Percentiles rank a stretch among this genome's conserved stretches.
Conservation (phyloP, 345 rosid genomes). For the Rhodomyrtus tomentosa region DNA sequence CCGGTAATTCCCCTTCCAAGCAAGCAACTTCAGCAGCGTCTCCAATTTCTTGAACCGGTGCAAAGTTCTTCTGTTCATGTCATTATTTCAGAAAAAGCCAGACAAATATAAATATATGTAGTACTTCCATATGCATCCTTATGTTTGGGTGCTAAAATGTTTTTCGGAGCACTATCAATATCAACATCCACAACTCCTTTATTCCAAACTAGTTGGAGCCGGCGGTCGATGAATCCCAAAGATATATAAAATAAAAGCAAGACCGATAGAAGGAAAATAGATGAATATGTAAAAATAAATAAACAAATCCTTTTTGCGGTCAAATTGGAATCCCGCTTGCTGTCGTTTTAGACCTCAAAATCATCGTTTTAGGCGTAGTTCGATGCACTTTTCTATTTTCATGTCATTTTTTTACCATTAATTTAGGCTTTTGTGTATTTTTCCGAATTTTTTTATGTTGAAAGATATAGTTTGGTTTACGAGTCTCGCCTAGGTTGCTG, state of each 20-base stretch:
- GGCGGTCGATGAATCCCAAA: no score
- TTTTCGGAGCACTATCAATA: not conserved
- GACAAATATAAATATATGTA: not conserved
- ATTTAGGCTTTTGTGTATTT: not conserved
- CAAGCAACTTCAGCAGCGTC: not conserved
- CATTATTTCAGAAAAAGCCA: not conserved
- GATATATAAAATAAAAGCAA: no score
- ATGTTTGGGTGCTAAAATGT: not conserved
- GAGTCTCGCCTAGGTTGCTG: not conserved
- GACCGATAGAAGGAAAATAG: no score
- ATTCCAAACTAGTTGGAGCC: no score
- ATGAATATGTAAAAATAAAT: no score
- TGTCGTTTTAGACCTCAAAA: not conserved
- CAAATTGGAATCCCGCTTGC: not conserved
- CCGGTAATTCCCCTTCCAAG: not conserved
- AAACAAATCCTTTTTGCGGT: no score
- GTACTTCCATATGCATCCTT: not conserved
- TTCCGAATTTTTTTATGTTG: not conserved
- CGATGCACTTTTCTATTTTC: not conserved
- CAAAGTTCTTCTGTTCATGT: not conserved
- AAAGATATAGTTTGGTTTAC: not conserved
- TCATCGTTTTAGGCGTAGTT: not conserved
- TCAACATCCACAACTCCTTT: no score
- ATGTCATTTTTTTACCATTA: not conserved
- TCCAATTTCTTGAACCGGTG: not conserved